phyloP scores from a whole-genome alignment of 2,329 filamentous ascomycete species.

The Sporothrix schenckii region DNA sequence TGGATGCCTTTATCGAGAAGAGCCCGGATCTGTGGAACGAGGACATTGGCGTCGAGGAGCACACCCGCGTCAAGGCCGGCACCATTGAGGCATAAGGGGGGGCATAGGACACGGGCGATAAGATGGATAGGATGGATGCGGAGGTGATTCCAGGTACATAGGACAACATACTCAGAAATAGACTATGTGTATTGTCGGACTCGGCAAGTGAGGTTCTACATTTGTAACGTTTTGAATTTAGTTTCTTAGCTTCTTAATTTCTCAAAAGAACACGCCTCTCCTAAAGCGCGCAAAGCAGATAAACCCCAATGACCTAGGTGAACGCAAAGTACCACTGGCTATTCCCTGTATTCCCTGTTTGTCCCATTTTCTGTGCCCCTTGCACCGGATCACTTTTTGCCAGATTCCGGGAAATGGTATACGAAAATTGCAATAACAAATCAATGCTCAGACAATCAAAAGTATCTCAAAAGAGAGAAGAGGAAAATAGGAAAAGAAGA shows the following conservation, averaged over 20 bases:
- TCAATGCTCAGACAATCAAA: background rate
- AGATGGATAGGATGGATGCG: background rate
- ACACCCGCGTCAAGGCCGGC: slow-evolving; percentile 46
- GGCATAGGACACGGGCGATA: too few relatives aligned
- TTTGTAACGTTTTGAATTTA: background rate
- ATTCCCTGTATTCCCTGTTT: background rate
- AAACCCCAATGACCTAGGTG: background rate
- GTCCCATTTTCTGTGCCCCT: slow-evolving; percentile 8
- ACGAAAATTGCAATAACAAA: slow-evolving; percentile 3
- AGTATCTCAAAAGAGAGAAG: background rate
- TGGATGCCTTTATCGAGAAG: slow-evolving; percentile 70
- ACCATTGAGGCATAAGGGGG: background rate
- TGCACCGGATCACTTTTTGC: slow-evolving; percentile 9
- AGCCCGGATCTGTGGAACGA: slow-evolving; percentile 72
- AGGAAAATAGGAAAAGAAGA: background rate
- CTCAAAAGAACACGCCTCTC: background rate
- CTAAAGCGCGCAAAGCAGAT: background rate
- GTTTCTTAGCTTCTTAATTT: background rate
- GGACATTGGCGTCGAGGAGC: slow-evolving; percentile 57
- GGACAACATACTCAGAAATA: too few relatives aligned
- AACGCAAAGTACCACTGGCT: background rate
- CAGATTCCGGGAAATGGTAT: slow-evolving; percentile 23
- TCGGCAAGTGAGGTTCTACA: too few relatives aligned
- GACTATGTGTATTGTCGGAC: too few relatives aligned
- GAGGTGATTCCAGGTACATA: too few relatives aligned